Evolutionary conservation across 2,329 filamentous ascomycete species (phyloP), one percentile per base, ranked within the genome.

Genomic region (Diplodia mutila): DNA sequence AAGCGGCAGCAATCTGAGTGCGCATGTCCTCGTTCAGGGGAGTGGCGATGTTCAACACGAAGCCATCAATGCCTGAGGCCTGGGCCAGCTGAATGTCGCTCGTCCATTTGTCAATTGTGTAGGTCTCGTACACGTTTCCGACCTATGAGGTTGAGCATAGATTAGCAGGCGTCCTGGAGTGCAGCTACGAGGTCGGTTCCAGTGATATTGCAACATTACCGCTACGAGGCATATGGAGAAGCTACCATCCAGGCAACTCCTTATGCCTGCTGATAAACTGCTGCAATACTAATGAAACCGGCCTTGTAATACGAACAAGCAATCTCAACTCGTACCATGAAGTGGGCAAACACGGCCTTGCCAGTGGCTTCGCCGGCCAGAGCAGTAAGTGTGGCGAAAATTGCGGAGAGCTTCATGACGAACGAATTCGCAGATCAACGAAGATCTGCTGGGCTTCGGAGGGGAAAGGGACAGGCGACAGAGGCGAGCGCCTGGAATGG

Each of bases 41-140:
- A 55, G 69, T 71, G 29, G 66, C 68, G 7, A 77, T 72, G 37
- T 77, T 81, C 21, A 82, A 73, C 6, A 76, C 80, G 70, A 82
- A 82, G 37, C 73, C 80, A 69, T 82, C 79, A 65, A 82, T 79
- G 18, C 75, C 70, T 2, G 79, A 75, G 3, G 71, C 73, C 69
- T 80, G 72, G 6, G 80, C 80, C 5, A 75, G 67, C 1, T 42
- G 53, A 7, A 82, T 80, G 68, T 82, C 77, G 34, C 65, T 61
- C 21, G 71, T 55, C 77, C 77, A 80, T 67, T 74, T 69, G 16
- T 55, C 32, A 4, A 67, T 57, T 1, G 65, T 65, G 53, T 72
- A 74, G 14, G 59, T 25, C 42, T 48, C 23, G 25, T 32, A 23
- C n/a, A 69, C 68, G 64, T 76, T 76, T n/a, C 72, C 72, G n/a